Percentiles rank a stretch among this genome's conserved stretches.
These are phyloP conservation scores for Vitis vinifera DNA, from an alignment of 164 flowering plant species.

Conservation along the genomic window ASM3070453v1 NC_081816.1:7413001-7413500, in stretches of 20 bases:
- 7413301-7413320: slow-evolving; percentile 51
- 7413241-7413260: neutral
- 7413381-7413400: too few relatives aligned
- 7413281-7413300: slow-evolving; percentile 13
- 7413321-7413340: slow-evolving; percentile 70
- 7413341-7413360: slow-evolving; percentile 50
- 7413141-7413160: neutral
- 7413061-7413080: neutral
- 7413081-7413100: neutral
- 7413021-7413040: neutral
- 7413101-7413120: neutral
- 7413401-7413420: too few relatives aligned
- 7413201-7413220: slow-evolving; percentile 1
- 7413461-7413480: slow-evolving; percentile 55
- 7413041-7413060: neutral
- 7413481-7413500: slow-evolving; percentile 39
- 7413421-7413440: too few relatives aligned
- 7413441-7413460: slow-evolving; percentile 32
- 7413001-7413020: neutral
- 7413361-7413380: neutral
- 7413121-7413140: slow-evolving; percentile 3
- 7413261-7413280: slow-evolving; percentile 35
- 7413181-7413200: neutral
- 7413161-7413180: neutral
- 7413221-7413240: slow-evolving; percentile 4